Evolutionary conservation across 352 stramenopile genomes (phyloP).

Genomic region (Phytophthora multivora): DNA sequence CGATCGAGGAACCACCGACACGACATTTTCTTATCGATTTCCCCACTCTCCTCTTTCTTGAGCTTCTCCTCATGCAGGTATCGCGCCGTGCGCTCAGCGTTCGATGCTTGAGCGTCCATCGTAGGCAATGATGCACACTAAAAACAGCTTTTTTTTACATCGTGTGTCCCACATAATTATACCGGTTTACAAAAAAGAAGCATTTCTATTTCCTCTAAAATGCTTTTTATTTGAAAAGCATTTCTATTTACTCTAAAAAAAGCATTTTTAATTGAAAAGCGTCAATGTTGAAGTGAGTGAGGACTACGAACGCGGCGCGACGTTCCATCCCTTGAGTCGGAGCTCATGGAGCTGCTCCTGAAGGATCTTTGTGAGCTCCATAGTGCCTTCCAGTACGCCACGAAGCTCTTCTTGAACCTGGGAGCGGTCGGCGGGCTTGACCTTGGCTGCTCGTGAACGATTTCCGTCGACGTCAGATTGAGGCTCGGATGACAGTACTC

Average conservation of each 20-base stretch:
- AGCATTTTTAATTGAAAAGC: too few relatives aligned
- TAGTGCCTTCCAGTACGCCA: constrained; percentile 61
- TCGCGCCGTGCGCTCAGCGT: constrained; percentile 64
- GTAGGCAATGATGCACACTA: not conserved
- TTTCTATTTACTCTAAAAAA: not conserved
- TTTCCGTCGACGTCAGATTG: constrained; percentile 10
- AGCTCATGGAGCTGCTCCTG: constrained; percentile 81
- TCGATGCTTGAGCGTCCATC: constrained; percentile 35
- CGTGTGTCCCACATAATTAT: not conserved
- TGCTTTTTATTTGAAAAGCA: not conserved
- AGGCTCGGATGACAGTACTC: constrained; percentile 10
- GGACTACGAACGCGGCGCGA: constrained; percentile 33
- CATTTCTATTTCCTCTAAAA: too few relatives aligned
- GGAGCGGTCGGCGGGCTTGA: constrained; percentile 48
- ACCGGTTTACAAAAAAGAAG: too few relatives aligned
- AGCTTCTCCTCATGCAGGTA: constrained; percentile 58
- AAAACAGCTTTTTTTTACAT: not conserved
- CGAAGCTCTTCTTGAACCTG: constrained; percentile 79
- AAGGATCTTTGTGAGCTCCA: constrained; percentile 71
- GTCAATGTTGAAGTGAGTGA: constrained; percentile 4
- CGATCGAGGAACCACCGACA: constrained; percentile 84
- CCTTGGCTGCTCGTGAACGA: constrained; percentile 16
- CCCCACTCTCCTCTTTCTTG: constrained; percentile 36
- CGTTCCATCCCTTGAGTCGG: constrained; percentile 83
- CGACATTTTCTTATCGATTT: constrained; percentile 56